A percentile compares a stretch with the other conserved stretches of the same genome.
phyloP scores from a whole-genome alignment of 176 grass and related monocot species.

The Coix lacrymajobi region DNA sequence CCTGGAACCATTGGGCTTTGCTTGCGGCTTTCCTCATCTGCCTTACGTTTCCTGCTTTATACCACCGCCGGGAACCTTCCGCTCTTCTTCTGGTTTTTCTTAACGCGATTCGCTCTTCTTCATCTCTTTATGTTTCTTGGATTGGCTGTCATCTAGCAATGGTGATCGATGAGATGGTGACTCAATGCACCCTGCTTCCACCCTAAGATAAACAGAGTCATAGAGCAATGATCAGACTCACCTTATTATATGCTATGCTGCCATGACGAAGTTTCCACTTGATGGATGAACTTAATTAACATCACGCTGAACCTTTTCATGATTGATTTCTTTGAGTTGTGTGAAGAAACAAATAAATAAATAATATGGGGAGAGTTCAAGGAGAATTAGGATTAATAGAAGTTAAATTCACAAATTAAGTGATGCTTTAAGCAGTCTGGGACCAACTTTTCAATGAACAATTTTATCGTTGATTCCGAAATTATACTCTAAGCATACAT shows the following conservation, averaged over 20 bases:
- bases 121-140: conserved; percentile 25
- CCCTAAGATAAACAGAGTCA: conserved; percentile 23
- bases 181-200: conserved; percentile 16
- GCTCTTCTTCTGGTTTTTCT: neutral
- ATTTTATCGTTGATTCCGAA: neutral
- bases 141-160: conserved; percentile 22
- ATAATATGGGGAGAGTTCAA: neutral
- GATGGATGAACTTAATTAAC: neutral
- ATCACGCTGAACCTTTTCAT: neutral
- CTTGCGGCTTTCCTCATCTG: conserved; percentile 32
- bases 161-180: conserved; percentile 16
- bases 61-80: conserved; percentile 5
- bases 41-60: conserved; percentile 21
- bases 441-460: neutral
- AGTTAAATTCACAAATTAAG: neutral
- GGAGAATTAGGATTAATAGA: neutral
- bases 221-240: conserved; percentile 10
- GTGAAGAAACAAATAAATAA: neutral
- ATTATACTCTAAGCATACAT: neutral
- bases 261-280: neutral
- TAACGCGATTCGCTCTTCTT: neutral
- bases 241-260: conserved; percentile 1
- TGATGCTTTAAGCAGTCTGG: neutral
- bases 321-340: neutral
- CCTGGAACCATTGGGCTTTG: conserved; percentile 32